A percentile compares a stretch with the other conserved stretches of the same genome.
phyloP scores from a whole-genome alignment of 176 grass and related monocot species.

The Guadua angustifolia region DNA sequence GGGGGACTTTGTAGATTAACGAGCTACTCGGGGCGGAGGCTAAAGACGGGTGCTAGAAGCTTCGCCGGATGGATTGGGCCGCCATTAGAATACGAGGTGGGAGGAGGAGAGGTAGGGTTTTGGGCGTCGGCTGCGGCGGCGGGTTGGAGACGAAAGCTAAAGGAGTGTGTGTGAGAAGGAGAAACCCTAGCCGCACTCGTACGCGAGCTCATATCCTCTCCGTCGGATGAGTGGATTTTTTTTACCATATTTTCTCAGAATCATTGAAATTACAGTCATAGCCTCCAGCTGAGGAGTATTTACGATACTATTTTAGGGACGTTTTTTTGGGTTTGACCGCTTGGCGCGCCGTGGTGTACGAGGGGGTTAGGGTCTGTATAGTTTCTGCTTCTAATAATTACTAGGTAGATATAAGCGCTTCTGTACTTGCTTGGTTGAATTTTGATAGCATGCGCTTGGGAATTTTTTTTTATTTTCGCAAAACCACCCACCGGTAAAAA shows the following conservation, averaged over 20 bases:
- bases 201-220: constrained; percentile 49
- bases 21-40: not conserved
- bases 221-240: constrained; percentile 37
- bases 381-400: too few relatives aligned
- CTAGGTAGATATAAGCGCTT: too few relatives aligned
- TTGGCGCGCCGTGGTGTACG: too few relatives aligned
- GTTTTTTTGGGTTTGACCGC: not conserved
- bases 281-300: not conserved
- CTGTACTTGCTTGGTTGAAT: too few relatives aligned
- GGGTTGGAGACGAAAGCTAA: constrained; percentile 23
- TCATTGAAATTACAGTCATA: not conserved
- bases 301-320: not conserved
- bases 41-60: constrained; percentile 34
- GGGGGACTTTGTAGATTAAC: not conserved
- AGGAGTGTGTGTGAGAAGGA: not conserved
- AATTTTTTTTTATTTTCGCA: too few relatives aligned
- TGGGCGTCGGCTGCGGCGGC: constrained; percentile 40
- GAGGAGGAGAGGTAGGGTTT: constrained; percentile 36
- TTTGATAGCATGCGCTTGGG: too few relatives aligned
- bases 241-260: not conserved
- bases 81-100: constrained; percentile 41
- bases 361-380: too few relatives aligned
- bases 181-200: constrained; percentile 85
- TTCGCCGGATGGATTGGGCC: constrained; percentile 21
- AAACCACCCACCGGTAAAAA: too few relatives aligned